Evolutionary conservation across 2,329 filamentous ascomycete genomes (phyloP).

Genomic region (Verticillium klebahnii): DNA sequence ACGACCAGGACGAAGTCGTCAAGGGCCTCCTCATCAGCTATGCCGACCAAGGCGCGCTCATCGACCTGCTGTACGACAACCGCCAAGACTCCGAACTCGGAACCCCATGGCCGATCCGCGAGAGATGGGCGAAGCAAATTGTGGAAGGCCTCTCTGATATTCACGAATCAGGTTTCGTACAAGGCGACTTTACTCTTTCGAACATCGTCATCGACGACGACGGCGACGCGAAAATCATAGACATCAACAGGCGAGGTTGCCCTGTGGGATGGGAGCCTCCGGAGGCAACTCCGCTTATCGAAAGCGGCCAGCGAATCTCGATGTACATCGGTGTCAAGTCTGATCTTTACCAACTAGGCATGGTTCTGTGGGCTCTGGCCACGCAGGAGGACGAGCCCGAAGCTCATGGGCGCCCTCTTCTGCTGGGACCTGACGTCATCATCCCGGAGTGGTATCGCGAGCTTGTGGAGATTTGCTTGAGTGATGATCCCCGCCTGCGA

Average conservation of each 20-base stretch:
- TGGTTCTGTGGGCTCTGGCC: conserved; percentile 93
- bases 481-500: conserved; percentile 66
- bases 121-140: conserved; percentile 89
- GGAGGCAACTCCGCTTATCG: conserved; percentile 79
- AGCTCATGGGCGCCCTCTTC: conserved; percentile 65
- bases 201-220: conserved; percentile 90
- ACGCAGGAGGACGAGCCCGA: conserved; percentile 89
- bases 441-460: conserved; percentile 76
- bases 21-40: conserved; percentile 89
- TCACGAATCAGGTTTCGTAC: conserved; percentile 92
- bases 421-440: conserved; percentile 50
- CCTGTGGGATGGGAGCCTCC: conserved; percentile 97
- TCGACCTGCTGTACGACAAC: conserved; percentile 85
- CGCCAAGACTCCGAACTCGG: conserved; percentile 51
- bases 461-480: conserved; percentile 73
- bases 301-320: conserved; percentile 82
- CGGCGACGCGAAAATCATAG: conserved; percentile 91
- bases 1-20: conserved; percentile 67
- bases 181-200: conserved; percentile 94
- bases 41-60: conserved; percentile 79
- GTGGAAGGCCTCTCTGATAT: conserved; percentile 86
- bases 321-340: conserved; percentile 99
- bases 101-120: conserved; percentile 66
- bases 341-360: conserved; percentile 91
- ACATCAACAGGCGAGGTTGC: conserved; percentile 96